A percentile compares a stretch with the other conserved stretches of the same genome.
Evolutionary conservation across 2,329 filamentous ascomycete genomes (phyloP).

Genomic region (Diaporthe sp.): DNA sequence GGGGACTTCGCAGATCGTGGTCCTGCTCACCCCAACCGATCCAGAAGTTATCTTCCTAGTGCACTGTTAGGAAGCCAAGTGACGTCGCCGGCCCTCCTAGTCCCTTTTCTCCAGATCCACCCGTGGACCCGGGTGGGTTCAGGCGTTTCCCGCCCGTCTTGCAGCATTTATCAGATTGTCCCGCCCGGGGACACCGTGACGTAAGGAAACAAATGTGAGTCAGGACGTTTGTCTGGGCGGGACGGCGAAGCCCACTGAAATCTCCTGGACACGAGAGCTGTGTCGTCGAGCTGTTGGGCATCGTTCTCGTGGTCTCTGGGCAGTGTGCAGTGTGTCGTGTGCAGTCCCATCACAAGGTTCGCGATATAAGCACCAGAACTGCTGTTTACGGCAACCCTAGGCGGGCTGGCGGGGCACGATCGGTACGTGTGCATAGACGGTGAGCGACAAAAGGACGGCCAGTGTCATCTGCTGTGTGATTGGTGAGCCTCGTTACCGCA

Average conservation of each 20-base stretch:
- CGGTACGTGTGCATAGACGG: neutral
- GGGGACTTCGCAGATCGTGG: slow-evolving; percentile 23
- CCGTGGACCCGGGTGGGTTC: slow-evolving; percentile 12
- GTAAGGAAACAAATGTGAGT: slow-evolving; percentile 26
- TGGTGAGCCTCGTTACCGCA: slow-evolving; percentile 31
- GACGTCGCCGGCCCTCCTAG: slow-evolving; percentile 18
- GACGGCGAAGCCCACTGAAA: slow-evolving; percentile 1
- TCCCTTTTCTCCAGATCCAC: slow-evolving; percentile 28
- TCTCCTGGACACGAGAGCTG: neutral
- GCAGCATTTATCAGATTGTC: slow-evolving; percentile 6
- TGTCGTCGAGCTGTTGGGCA: neutral
- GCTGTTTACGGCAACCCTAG: neutral
- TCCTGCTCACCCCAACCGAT: slow-evolving; percentile 21
- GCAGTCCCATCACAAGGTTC: neutral
- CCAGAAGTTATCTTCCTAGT: slow-evolving; percentile 32
- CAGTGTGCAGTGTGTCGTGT: neutral
- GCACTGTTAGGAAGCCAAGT: slow-evolving; percentile 7
- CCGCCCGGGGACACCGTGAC: slow-evolving; percentile 21
- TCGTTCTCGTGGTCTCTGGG: too few species aligned
- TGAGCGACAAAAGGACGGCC: slow-evolving; percentile 18
- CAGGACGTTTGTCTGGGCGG: slow-evolving; percentile 14
- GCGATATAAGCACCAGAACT: neutral
- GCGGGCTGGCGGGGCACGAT: neutral
- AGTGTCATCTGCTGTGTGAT: neutral
- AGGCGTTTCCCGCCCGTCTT: slow-evolving; percentile 6